Evolutionary conservation across 768 basidiomycete genomes (phyloP), one percentile per base, ranked within the genome.

Genomic region (Paxillus involutus): DNA sequence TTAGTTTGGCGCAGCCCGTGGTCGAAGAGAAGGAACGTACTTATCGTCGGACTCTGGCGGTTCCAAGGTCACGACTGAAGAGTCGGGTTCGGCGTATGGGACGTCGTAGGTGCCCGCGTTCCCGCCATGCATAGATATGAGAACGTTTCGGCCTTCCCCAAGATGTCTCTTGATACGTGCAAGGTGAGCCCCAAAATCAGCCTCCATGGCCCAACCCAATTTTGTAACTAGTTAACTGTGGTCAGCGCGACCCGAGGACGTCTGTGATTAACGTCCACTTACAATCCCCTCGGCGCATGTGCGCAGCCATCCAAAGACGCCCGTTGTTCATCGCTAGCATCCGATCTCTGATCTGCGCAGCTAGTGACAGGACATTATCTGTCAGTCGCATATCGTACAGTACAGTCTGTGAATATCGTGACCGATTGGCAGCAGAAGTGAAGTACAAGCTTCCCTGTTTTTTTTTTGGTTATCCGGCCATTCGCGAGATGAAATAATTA

Each of bases 251-350:
- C 9, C 32, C 9, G 13, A 35, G 35, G 12, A 17, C 8, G 33
- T 26, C 14, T n/a, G 54, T 26, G 0, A 29, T 17, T 17, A 9
- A 10, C 3, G 48, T 43, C 14, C 41, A 43, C 74, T 63, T 47
- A 77, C 75, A 77, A 45, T 77, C 75, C 1, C 77, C 77, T 46
- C 75, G 65, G 33, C 75, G 75, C 77, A 77, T 77, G 32, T 77
- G 75, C 9, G 71, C 73, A 44, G 72, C 72, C 73, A 77, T 73
- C 77, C 75, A 77, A 16, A 70, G 56, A 9, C 75, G 67, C 11
- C 74, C 75, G 1, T 43, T 59, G 13, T 47, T 66, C 17, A 60
- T 8, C 13, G 60, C 49, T 3, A 49, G 52, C 71, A 77, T 72
- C n/a, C 73, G 73, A 4, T 60, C 17, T 3, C 57, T 64, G 17